These are phyloP conservation scores for Dothideomycetidae sp. DNA, from an alignment of 2,329 filamentous ascomycete species.

Conservation along the genomic window DNA sequence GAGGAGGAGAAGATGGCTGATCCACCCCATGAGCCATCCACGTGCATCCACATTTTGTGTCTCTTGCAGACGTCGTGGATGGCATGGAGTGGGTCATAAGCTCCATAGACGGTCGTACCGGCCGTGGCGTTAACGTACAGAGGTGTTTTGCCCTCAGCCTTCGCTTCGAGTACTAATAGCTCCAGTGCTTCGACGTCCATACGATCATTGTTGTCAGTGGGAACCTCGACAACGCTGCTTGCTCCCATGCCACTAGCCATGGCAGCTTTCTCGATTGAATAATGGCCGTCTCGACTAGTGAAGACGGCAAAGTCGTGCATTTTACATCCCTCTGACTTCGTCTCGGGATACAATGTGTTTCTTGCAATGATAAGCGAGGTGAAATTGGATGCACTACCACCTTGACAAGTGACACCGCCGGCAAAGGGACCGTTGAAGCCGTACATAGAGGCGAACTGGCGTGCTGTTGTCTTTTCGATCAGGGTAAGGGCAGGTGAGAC, in stretches of 20 bases:
- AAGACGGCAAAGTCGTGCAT: slow-evolving; percentile 61
- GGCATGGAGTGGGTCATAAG: slow-evolving; percentile 64
- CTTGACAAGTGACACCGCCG: slow-evolving; percentile 63
- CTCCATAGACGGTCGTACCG: slow-evolving; percentile 83
- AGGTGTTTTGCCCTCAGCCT: slow-evolving; percentile 57
- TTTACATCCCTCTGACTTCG: slow-evolving; percentile 58
- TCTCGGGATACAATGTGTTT: slow-evolving; percentile 68
- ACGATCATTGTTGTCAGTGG: slow-evolving; percentile 55
- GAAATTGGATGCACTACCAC: slow-evolving; percentile 71
- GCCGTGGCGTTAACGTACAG: slow-evolving; percentile 94
- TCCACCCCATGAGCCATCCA: slow-evolving; percentile 87
- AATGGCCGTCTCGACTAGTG: slow-evolving; percentile 82
- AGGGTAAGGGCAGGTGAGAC: slow-evolving; percentile 80
- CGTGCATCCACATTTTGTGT: slow-evolving; percentile 75
- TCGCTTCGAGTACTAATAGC: slow-evolving; percentile 45
- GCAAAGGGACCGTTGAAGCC: slow-evolving; percentile 54
- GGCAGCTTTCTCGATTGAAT: slow-evolving; percentile 89
- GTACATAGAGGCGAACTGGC: slow-evolving; percentile 59
- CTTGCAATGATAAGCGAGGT: slow-evolving; percentile 77
- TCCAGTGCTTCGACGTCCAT: slow-evolving; percentile 58
- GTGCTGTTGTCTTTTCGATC: slow-evolving; percentile 72
- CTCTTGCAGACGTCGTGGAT: slow-evolving; percentile 57
- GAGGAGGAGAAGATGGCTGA: slow-evolving; percentile 60
- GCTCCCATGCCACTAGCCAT: slow-evolving; percentile 76
- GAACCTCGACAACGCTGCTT: slow-evolving; percentile 55